Evolutionary conservation across 2,329 filamentous ascomycete genomes (phyloP).

Genomic region (Elsinoe perseae): DNA sequence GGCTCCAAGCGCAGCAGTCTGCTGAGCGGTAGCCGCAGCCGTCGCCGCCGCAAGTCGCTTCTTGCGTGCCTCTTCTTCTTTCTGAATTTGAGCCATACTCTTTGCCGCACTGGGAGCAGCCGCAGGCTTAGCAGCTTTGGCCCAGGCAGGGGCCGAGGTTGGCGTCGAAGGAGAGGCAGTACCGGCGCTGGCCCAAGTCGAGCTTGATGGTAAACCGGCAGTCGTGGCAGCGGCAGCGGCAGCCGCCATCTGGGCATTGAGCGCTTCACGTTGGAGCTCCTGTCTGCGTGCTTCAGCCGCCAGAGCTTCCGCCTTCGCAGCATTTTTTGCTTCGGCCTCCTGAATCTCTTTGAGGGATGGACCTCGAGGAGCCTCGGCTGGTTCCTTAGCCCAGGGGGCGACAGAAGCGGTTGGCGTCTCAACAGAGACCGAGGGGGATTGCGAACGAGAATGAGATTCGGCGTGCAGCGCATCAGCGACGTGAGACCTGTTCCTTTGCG

Average conservation of each 20-base stretch:
- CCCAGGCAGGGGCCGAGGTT: constrained; percentile 52
- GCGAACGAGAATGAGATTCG: constrained; percentile 64
- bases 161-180: constrained; percentile 59
- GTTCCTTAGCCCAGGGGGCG: constrained; percentile 92
- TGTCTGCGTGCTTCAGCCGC: constrained; percentile 66
- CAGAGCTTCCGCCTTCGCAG: constrained; percentile 77
- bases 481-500: constrained; percentile 75
- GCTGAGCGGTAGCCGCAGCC: constrained; percentile 36
- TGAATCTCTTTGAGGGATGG: constrained; percentile 96
- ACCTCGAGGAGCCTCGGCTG: constrained; percentile 63
- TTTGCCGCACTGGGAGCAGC: constrained; percentile 57
- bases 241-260: constrained; percentile 44
- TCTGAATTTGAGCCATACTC: constrained; percentile 91
- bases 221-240: constrained; percentile 43
- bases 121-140: constrained; percentile 53
- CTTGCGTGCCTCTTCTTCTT: constrained; percentile 88
- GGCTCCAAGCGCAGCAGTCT: constrained; percentile 34
- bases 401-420: constrained; percentile 63
- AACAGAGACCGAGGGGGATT: constrained; percentile 56
- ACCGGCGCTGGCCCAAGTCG: constrained; percentile 81
- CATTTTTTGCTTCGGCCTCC: constrained; percentile 86
- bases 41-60: constrained; percentile 56
- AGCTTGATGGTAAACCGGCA: constrained; percentile 75
- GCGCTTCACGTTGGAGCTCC: constrained; percentile 72
- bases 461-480: constrained; percentile 65